Base-by-base conservation (phyloP, 345 rosid genomes). In the Geranium brycei region DNA sequence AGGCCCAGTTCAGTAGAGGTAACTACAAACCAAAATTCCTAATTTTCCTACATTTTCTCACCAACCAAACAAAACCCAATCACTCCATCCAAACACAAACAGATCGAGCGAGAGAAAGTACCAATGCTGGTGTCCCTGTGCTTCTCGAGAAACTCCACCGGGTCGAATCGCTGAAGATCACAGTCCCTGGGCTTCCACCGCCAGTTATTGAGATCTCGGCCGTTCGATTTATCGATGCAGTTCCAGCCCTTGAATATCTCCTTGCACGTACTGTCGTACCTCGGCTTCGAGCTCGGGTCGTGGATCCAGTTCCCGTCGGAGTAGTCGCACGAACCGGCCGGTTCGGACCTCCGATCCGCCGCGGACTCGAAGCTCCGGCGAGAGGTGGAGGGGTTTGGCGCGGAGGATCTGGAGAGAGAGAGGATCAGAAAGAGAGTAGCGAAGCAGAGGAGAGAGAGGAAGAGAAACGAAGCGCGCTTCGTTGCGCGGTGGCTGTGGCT, bases 181-280 rank as follows among this genome's bases (percentile, higher is more conserved):
- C 99, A 93, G 10, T 61, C 64, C 5, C 64, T 72, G 7, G 99
- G 97, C 60, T 79, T 81, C 99, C 99, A 93, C 12, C 91, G 82
- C 99, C 99, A 93, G 30, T 72, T 79, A 47, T 76, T n/a, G 72
- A 87, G 76, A n/a, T 82, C 85, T 40, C 59, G 10, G 16, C 72
- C 87, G 66, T 86, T 88, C 14, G 89, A 74, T 82, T 92, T 89
- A 65, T 81, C 73, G 32, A 82, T 60, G 67, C 97, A 92, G 57
- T 89, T 92, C 98, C 98, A 92, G 13, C 98, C 98, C 69, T 86
- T 89, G 81, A 84, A 92, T 64, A 92, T 89, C 82, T 89, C 98
- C 75, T 86, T 92, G 55, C 98, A 92, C 32, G 76, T 76, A 23
- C 74, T 62, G 23, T 80, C 89, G 61, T 89, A 92, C 63, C 76